Base-by-base conservation (phyloP, 441 rosid genomes). In the Pelargonium citronellum region DNA sequence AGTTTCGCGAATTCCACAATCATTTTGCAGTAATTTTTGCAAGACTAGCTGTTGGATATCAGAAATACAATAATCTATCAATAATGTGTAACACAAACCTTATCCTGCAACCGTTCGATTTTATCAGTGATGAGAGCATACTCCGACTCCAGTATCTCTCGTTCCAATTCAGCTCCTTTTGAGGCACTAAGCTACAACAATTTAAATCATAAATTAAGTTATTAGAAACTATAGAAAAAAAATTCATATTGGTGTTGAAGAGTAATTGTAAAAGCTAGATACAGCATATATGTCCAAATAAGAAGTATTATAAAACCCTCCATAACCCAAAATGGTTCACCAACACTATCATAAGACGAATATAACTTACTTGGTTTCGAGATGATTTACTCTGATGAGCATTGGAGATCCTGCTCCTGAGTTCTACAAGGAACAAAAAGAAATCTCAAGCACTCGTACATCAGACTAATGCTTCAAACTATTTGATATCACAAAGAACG, bases 131-230 rank as follows among this genome's bases (percentile, higher is more conserved):
- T 71, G 75, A 87, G 81, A 67, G 90, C 82, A 80, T 78, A 79
- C 81, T 94, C 96, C 12, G 88, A 91, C 74, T 91, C 91, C 64
- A 91, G 94, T 75, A 90, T 81, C 79, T 90, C 92, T 67, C 76
- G 83, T 69, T 84, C 96, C 73, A 87, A 87, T 73, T 81, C 84
- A 75, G 78, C 80, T 76, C 94, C 95, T 84, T 83, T 89, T 17
- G 88, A 81, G 75, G 91, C 70, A 65, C 85, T 81, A 57, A 79
- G 80, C 99, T 91, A 79, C 64, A 73, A 64, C 61, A 61, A 53
- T 67, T 69, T 70, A 81, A 79, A 71, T 67, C 51, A 47, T 71
- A 71, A 70, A 44, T 67, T 71, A 76, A 81, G 67, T 73, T 17
- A 71, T 53, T 34, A 67, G 39, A 67, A 67, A 67, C 39, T 34